Base-by-base conservation (phyloP, 2,329 filamentous ascomycete species). In the Aspergillaceae sp. region DNA sequence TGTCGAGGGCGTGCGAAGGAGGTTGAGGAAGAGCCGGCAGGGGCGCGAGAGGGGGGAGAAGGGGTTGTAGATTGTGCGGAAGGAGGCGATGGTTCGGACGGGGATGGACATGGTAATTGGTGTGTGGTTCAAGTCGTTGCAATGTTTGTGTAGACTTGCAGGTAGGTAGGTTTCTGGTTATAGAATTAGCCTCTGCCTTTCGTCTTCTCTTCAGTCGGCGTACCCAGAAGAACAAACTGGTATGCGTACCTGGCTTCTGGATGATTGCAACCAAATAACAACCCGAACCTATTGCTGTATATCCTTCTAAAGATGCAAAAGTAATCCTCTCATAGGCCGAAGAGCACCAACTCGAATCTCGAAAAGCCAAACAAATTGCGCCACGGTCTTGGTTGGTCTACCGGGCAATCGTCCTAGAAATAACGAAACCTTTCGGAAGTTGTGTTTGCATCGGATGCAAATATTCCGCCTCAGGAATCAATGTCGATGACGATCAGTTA, bases 51-150 rank as follows among this genome's bases (percentile, higher is more conserved):
- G 76, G 27, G 78, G 71, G 29, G 82, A 85, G 78, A 97, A 97
- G 35, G 92, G 91, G 71, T 94, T 95, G 81, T 97, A 96, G 65
- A 81, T 82, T 54, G 88, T 84, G 60, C 78, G 82, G 59, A 97
- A 82, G 65, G 88, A 81, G 66, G 89, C 91, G 53, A 73, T 70
- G 38, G 59, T 61, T 65, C 64, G 59, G 48, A 68, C 57, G 40
- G 67, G 66, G 52, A 69, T 62, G 40, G 65, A 50, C 66, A 64
- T 67, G 50, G 47, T 62, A 47, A 35, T 37, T 50, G n/a, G 8
- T 32, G 41, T 38, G 34, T 36, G n/a, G 34, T 7, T 38, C 26
- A 4, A 8, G 19, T 38, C 27, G 29, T 42, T 34, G 30, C 26
- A 10, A 35, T 41, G 29, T 7, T 2, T 2, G 26, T 8, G n/a